These are phyloP conservation scores for Calocybe indica DNA, from an alignment of 768 basidiomycete genomes.

Conservation along the genomic window DNA sequence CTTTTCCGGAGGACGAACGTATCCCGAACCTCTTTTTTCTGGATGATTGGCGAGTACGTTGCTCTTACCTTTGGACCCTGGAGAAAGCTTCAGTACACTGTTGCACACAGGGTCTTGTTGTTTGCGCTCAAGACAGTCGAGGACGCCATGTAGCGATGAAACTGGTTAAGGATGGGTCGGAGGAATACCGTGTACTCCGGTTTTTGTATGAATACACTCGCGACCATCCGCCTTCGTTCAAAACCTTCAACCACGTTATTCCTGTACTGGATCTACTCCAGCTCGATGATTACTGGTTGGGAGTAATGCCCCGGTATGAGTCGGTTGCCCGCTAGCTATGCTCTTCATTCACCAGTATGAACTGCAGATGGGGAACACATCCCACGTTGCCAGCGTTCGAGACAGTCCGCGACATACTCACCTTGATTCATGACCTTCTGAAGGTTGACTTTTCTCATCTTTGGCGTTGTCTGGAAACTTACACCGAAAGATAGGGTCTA, in stretches of 20 bases:
- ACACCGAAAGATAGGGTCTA: not conserved
- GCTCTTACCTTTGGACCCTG: too few relatives aligned
- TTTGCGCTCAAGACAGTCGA: slow-evolving; percentile 17
- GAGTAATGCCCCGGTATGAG: slow-evolving; percentile 6
- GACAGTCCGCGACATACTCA: slow-evolving; percentile 2
- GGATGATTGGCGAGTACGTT: too few relatives aligned
- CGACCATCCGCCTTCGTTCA: not conserved
- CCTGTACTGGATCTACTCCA: slow-evolving; percentile 5
- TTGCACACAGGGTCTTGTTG: not conserved
- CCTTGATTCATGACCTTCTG: slow-evolving; percentile 1
- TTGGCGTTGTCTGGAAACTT: too few relatives aligned
- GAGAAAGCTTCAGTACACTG: too few relatives aligned
- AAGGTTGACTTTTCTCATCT: slow-evolving; percentile 1
- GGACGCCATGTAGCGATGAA: slow-evolving; percentile 20
- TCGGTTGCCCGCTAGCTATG: too few relatives aligned
- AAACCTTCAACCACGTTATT: slow-evolving; percentile 1
- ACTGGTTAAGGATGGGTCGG: slow-evolving; percentile 12
- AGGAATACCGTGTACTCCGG: slow-evolving; percentile 17
- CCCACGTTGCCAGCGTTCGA: not conserved
- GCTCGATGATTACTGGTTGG: slow-evolving; percentile 3
- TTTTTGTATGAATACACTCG: slow-evolving; percentile 10
- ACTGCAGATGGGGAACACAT: not conserved
- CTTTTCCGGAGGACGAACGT: too few relatives aligned
- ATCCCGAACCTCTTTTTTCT: too few relatives aligned
- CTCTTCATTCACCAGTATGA: too few relatives aligned